Evolutionary conservation across 2,329 filamentous ascomycete genomes (phyloP).

Genomic region (Westerdykella aurantiaca): DNA sequence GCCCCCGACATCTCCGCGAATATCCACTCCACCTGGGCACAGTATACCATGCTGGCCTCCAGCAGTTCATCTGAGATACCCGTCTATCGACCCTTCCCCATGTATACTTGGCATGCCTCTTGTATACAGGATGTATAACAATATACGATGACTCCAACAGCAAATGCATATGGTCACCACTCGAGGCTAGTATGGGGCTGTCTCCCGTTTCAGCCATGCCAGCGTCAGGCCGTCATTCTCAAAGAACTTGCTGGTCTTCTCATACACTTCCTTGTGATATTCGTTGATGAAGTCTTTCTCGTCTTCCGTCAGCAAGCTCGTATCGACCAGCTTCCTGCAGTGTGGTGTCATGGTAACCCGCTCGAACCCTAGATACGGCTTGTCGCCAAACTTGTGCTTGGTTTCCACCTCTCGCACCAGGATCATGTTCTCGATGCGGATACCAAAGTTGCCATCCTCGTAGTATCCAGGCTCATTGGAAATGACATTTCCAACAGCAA

Average conservation of each 20-base stretch:
- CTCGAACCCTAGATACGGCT: conserved; percentile 91
- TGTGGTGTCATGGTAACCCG: conserved; percentile 96
- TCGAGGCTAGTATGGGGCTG: conserved; percentile 46
- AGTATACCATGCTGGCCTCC: no score
- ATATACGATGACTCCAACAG: no score
- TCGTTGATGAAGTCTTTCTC: conserved; percentile 86
- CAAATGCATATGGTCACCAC: no score
- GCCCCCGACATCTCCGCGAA: no score
- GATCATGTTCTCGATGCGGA: conserved; percentile 93
- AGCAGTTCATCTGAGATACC: no score
- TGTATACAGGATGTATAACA: no score
- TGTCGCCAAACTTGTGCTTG: conserved; percentile 82
- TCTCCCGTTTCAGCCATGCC: conserved; percentile 83
- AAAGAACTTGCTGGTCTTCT: conserved; percentile 76
- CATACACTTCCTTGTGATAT: conserved; percentile 73
- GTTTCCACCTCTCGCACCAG: conserved; percentile 87
- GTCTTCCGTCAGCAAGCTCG: conserved; percentile 59
- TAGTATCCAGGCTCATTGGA: conserved; percentile 97
- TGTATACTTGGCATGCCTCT: no score
- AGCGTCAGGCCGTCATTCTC: conserved; percentile 63
- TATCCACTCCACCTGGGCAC: no score
- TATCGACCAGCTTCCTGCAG: conserved; percentile 81
- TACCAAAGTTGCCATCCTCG: conserved; percentile 89
- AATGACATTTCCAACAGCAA: conserved; percentile 88
- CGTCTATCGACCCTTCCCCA: no score